Conservation (phyloP, 2,329 filamentous ascomycete genomes). For the Pestalotiopsis sp. region DNA sequence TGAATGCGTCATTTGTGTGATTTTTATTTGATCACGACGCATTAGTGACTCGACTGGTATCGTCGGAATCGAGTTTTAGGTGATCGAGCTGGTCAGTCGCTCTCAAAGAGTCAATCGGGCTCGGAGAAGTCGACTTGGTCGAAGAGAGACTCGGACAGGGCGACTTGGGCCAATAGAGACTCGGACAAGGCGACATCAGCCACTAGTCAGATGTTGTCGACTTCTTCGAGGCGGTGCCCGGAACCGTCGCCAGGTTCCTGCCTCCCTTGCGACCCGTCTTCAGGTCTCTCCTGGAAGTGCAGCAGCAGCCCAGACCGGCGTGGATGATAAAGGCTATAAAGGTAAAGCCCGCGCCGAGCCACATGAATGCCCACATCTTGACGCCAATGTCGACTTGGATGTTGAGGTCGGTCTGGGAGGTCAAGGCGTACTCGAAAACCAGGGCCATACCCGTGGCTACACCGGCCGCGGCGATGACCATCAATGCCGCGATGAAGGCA, state of each 20-base stretch:
- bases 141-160: too few species aligned
- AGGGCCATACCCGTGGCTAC: constrained; percentile 84
- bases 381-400: constrained; percentile 71
- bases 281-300: constrained; percentile 59
- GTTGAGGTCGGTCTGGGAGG: constrained; percentile 73
- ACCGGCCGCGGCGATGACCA: constrained; percentile 70
- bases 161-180: neutral
- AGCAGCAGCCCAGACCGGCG: constrained; percentile 78
- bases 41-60: neutral
- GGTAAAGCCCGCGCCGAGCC: constrained; percentile 72
- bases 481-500: constrained; percentile 67
- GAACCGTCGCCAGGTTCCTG: constrained; percentile 11
- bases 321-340: constrained; percentile 75
- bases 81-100: too few species aligned
- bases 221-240: neutral
- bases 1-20: neutral
- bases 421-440: constrained; percentile 79
- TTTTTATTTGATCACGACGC: neutral
- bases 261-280: constrained; percentile 38
- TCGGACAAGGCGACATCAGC: neutral
- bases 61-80: neutral
- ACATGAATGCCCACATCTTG: constrained; percentile 87
- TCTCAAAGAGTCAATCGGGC: too few species aligned
- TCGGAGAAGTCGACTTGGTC: too few species aligned
- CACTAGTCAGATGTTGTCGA: constrained; percentile 1